phyloP scores from a whole-genome alignment of 2,329 filamentous ascomycete species.

The Pyrenophora tritici-repentis region DNA sequence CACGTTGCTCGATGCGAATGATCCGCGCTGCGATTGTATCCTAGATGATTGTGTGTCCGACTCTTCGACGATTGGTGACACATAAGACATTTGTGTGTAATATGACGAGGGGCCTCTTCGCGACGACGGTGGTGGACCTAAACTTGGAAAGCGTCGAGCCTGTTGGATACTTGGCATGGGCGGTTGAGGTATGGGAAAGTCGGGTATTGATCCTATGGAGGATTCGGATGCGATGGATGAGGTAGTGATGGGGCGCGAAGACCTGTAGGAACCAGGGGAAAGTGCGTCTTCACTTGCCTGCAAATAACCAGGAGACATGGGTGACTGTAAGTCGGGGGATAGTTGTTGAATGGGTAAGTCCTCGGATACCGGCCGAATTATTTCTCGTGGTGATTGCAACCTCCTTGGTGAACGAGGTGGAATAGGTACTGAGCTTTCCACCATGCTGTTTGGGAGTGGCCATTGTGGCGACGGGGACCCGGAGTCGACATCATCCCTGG shows the following conservation, averaged over 20 bases:
- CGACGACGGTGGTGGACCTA: constrained; percentile 56
- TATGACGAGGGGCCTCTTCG: constrained; percentile 55
- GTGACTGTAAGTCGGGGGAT: constrained; percentile 30
- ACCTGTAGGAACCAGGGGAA: constrained; percentile 37
- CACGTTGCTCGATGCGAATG: constrained; percentile 56
- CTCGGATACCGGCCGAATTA: constrained; percentile 46
- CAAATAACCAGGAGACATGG: constrained; percentile 22
- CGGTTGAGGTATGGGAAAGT: constrained; percentile 48
- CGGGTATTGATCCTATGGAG: constrained; percentile 49
- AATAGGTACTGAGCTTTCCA: constrained; percentile 30
- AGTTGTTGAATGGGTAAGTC: constrained; percentile 41
- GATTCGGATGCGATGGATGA: constrained; percentile 49
- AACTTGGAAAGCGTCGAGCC: constrained; percentile 46
- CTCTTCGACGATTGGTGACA: constrained; percentile 57
- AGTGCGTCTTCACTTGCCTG: constrained; percentile 42
- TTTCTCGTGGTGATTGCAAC: constrained; percentile 50
- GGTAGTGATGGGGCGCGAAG: constrained; percentile 44
- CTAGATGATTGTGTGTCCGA: constrained; percentile 52
- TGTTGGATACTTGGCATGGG: constrained; percentile 43
- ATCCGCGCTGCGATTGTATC: constrained; percentile 48
- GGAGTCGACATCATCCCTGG: constrained; percentile 17
- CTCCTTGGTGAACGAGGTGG: constrained; percentile 35
- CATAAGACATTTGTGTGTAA: constrained; percentile 54
- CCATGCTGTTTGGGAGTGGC: constrained; percentile 50
- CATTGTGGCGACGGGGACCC: constrained; percentile 51